Evolutionary conservation across 2,329 filamentous ascomycete species (phyloP).

Genomic region (Colletotrichum liriopes): DNA sequence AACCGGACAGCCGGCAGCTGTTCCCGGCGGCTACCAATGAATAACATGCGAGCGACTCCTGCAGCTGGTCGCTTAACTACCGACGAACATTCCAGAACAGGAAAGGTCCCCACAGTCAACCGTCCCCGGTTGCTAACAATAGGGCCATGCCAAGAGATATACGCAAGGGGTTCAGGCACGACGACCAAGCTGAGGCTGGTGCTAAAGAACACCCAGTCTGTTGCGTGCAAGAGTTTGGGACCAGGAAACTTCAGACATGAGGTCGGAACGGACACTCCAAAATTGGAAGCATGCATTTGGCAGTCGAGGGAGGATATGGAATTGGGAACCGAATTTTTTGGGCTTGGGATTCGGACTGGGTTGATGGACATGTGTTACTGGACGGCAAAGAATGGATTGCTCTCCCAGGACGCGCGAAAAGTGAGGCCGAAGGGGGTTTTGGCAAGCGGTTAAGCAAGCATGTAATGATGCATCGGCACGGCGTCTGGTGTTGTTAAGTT

Average conservation of each 20-base stretch:
- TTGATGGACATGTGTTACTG: slow-evolving; percentile 29
- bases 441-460: slow-evolving; percentile 37
- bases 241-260: slow-evolving; percentile 24
- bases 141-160: slow-evolving; percentile 29
- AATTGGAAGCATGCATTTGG: slow-evolving; percentile 24
- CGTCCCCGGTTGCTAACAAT: slow-evolving; percentile 35
- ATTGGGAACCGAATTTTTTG: neutral
- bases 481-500: slow-evolving; percentile 44
- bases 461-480: slow-evolving; percentile 41
- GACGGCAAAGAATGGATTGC: slow-evolving; percentile 17
- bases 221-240: slow-evolving; percentile 14
- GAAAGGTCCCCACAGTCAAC: slow-evolving; percentile 30
- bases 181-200: slow-evolving; percentile 19
- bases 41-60: slow-evolving; percentile 10
- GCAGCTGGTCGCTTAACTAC: slow-evolving; percentile 29
- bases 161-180: slow-evolving; percentile 30
- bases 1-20: slow-evolving; percentile 29
- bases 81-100: slow-evolving; percentile 40
- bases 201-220: slow-evolving; percentile 7
- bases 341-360: slow-evolving; percentile 20
- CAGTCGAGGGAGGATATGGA: slow-evolving; percentile 16
- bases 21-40: slow-evolving; percentile 26
- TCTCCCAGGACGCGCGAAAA: slow-evolving; percentile 16
- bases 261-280: slow-evolving; percentile 25
- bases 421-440: slow-evolving; percentile 2